Evolutionary conservation across 495 filamentous ascomycete genomes (phyloP), one percentile per base, ranked within the genome.

Genomic region (Penicillium nucicola): DNA sequence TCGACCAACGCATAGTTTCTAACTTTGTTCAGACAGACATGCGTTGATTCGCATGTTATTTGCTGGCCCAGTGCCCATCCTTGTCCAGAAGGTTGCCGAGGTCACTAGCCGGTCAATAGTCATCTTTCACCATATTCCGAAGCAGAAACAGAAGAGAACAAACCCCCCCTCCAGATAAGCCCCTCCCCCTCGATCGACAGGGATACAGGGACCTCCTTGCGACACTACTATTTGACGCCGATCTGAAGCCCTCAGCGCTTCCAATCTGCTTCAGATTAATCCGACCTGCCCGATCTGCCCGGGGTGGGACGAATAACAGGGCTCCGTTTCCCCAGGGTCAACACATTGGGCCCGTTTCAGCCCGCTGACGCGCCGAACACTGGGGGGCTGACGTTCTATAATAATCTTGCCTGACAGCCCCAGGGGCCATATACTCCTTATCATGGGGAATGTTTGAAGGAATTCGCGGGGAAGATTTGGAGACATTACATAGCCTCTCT

Each of bases 221-320:
- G 39, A 48, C 31, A 41, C 22, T 43, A 25, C 48, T 42, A 56
- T 63, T 63, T 56, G 62, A 25, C 28, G 54, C 31, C 44, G 53
- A 63, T 63, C 60, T 60, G 52, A 63, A 56, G 51, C 60, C 50
- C 35, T 52, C 57, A 52, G 62, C 62, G 62, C 62, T 61, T 65
- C 62, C 53, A 48, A 60, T 63, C 44, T 58, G 54, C 56, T 50
- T 63, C 56, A 63, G 54, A 47, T 52, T 63, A 45, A 41, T 20
- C 56, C n/a, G n/a, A n/a, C n/a, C n/a, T n/a, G n/a, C n/a, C 48
- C 38, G 32, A 45, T 45, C 47, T 53, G 45, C 50, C 47, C 37
- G 42, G 37, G 31, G 34, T 35, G 55, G n/a, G n/a, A 62, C 58
- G 55, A 62, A 65, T 62, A 52, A 45, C 39, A 51, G 45, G 22